Conservation (phyloP, 2,329 filamentous ascomycete genomes). For the Sporothrix schenckii region DNA sequence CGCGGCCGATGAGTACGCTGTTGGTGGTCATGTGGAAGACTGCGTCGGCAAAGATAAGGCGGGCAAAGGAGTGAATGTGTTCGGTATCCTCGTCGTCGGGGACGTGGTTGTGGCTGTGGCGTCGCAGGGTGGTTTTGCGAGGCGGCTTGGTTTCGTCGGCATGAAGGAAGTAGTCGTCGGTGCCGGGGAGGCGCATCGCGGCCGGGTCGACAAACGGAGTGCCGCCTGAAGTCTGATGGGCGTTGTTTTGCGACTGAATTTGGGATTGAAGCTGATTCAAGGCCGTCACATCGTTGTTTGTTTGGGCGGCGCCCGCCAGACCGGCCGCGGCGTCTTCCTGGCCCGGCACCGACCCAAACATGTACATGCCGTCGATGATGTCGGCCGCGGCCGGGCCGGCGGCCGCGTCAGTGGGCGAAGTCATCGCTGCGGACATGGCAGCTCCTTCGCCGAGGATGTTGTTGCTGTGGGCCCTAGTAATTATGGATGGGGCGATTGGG, state of each 20-base stretch:
- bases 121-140: not conserved
- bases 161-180: not conserved
- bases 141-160: not conserved
- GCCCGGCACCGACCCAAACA: not conserved
- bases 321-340: not conserved
- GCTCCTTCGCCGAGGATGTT: slow-evolving; percentile 57
- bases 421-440: slow-evolving; percentile 59
- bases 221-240: not conserved
- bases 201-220: not conserved
- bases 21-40: slow-evolving; percentile 79
- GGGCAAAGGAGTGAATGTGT: slow-evolving; percentile 59
- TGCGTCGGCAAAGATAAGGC: slow-evolving; percentile 72
- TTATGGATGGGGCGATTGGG: not conserved
- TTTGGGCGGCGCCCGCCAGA: not conserved
- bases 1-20: slow-evolving; percentile 71
- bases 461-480: not conserved
- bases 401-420: slow-evolving; percentile 51
- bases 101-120: slow-evolving; percentile 28
- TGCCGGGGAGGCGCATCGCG: not conserved
- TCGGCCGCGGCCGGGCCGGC: not conserved
- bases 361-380: not conserved
- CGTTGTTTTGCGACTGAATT: not conserved
- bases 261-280: too few relatives aligned
- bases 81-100: slow-evolving; percentile 34
- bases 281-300: not conserved